A percentile compares a stretch with the other conserved stretches of the same genome.
phyloP scores from a whole-genome alignment of 345 rosid species.

The Hibiscus syriacus region DNA sequence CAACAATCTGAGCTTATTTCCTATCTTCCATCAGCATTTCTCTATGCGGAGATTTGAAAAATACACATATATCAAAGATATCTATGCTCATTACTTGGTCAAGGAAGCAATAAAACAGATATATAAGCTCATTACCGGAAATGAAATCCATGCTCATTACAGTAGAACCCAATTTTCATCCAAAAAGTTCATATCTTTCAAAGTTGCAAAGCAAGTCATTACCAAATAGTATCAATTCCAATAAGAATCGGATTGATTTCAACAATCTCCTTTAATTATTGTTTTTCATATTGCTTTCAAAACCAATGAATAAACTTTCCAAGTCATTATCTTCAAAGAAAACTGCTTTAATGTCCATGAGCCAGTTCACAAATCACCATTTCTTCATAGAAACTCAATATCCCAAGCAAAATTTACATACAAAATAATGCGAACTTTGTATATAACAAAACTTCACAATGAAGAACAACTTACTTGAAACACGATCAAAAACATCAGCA shows the following conservation, averaged over 20 bases:
- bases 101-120: too few relatives aligned
- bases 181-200: not conserved
- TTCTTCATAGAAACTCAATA: not conserved
- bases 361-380: not conserved
- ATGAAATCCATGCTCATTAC: too few relatives aligned
- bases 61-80: not conserved
- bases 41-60: too few relatives aligned
- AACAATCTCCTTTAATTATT: not conserved
- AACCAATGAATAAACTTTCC: not conserved
- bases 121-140: too few relatives aligned
- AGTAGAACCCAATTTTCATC: not conserved
- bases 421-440: too few relatives aligned
- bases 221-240: too few relatives aligned
- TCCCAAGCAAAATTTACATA: not conserved
- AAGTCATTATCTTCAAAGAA: not conserved
- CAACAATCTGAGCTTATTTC: too few relatives aligned
- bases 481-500: constrained; percentile 95
- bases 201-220: not conserved
- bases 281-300: not conserved
- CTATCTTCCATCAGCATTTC: too few relatives aligned
- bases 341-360: not conserved
- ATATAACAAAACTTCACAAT: too few relatives aligned
- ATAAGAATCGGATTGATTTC: not conserved
- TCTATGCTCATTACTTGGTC: too few relatives aligned
- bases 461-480: constrained; percentile 53